phyloP scores from a whole-genome alignment of 495 filamentous ascomycete species.

The Xylaria acuta region DNA sequence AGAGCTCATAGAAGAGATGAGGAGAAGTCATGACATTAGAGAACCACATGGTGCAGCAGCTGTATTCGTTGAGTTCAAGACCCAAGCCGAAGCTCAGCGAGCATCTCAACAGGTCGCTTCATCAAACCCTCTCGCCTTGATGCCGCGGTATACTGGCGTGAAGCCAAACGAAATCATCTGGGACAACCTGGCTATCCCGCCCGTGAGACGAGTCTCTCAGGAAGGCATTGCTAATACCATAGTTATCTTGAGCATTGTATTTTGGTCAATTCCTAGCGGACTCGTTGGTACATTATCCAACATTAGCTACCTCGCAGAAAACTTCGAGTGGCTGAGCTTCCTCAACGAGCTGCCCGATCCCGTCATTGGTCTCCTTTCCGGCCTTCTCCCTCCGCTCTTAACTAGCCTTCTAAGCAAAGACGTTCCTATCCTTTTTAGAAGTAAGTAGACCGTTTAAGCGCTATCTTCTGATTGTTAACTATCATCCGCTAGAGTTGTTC shows the following conservation, averaged over 20 bases:
- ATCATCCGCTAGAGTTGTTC: conserved; percentile 66
- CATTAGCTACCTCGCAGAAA: conserved; percentile 68
- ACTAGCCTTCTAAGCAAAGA: conserved; percentile 81
- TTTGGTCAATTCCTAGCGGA: conserved; percentile 89
- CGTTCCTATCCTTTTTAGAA: conserved; percentile 76
- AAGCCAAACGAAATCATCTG: conserved; percentile 83
- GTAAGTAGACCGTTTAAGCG: conserved; percentile 47
- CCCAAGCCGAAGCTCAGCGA: conserved; percentile 76
- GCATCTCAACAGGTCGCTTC: conserved; percentile 84
- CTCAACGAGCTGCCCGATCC: conserved; percentile 68
- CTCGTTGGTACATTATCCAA: conserved; percentile 81
- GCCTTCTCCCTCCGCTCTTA: conserved; percentile 76
- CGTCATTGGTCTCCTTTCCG: conserved; percentile 77
- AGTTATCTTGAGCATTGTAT: conserved; percentile 75
- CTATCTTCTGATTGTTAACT: conserved; percentile 21
- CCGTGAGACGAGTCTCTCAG: conserved; percentile 79
- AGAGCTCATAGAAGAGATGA: conserved; percentile 72
- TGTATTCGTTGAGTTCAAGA: conserved; percentile 81
- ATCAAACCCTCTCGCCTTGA: conserved; percentile 81
- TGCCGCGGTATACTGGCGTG: conserved; percentile 81
- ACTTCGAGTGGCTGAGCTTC: conserved; percentile 68
- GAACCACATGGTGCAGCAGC: conserved; percentile 60
- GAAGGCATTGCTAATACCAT: conserved; percentile 67
- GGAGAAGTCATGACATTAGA: conserved; percentile 64
- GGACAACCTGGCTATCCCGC: conserved; percentile 78